These are phyloP conservation scores for Aspergillus brasiliensis DNA, from an alignment of 2,329 filamentous ascomycete genomes.

Conservation along the genomic window DNA sequence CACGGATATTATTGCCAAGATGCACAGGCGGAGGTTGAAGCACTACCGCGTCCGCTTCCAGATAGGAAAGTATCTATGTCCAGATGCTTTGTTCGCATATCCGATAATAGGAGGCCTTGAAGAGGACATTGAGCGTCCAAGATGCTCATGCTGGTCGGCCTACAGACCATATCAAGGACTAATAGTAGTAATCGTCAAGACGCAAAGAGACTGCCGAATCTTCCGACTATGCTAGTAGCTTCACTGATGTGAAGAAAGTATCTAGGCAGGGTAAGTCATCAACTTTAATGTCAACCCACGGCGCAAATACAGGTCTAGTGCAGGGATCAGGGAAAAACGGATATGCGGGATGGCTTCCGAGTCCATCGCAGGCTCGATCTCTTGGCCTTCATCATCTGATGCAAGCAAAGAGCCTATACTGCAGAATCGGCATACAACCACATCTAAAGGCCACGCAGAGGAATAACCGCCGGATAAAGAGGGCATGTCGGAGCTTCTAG, in stretches of 20 bases:
- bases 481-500: too few relatives aligned
- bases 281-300: not conserved
- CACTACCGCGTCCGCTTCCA: not conserved
- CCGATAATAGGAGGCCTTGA: too few relatives aligned
- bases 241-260: too few relatives aligned
- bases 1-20: not conserved
- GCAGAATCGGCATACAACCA: too few relatives aligned
- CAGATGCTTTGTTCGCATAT: too few relatives aligned
- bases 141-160: too few relatives aligned
- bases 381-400: not conserved
- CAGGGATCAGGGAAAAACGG: not conserved
- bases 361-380: not conserved
- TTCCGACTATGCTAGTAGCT: too few relatives aligned
- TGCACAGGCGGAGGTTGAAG: not conserved
- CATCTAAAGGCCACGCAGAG: too few relatives aligned
- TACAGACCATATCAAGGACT: too few relatives aligned
- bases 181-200: too few relatives aligned
- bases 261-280: not conserved
- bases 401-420: not conserved
- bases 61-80: not conserved
- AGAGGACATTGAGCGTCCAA: too few relatives aligned
- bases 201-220: too few relatives aligned
- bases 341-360: not conserved
- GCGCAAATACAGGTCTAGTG: not conserved
- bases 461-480: not conserved